Evolutionary conservation across 768 basidiomycete species (phyloP), one percentile per base, ranked within the genome.

Genomic region (Amanita brunnescens): DNA sequence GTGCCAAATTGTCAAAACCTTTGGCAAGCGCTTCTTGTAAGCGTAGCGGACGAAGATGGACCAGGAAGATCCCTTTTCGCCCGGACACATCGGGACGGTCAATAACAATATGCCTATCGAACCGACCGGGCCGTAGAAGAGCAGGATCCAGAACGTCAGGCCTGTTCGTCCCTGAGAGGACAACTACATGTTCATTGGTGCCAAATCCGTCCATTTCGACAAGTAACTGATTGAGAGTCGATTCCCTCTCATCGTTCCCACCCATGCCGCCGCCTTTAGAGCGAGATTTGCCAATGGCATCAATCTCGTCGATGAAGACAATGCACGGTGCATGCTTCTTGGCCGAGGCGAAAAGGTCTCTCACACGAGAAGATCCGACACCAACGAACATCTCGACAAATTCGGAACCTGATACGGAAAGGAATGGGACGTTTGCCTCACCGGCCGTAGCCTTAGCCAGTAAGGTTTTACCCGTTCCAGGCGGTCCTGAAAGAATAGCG

Each of bases 351-450:
- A 99, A 99, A 38, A 99, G 82, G 69, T 99, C 96, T 43, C 96
- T 85, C 9, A 99, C 96, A 56, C 96, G 83, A 3, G 92, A 94
- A 2, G 96, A 93, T 52, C 96, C 96, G 47, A 98, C 96, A 68
- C 96, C 96, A 59, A 99, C 96, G 64, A 98, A 99, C 94, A 98
- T 97, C 71, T 99, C 96, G 54, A 99, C 93, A 64, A 99, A 98
- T 64, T 99, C 96, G 38, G 95, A 98, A 46, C 96, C 96, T 42
- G 95, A 97, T 37, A 98, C 96, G 20, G 92, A 95, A 53, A 97
- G 79, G 85, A 99, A 99, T 37, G 96, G 95, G 4, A 98, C 95
- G 39, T 83, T 87, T 4, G 96, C 95, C 69, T 99, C 96, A 46
- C 96, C 96, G 2, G 96, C 96, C 3, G 96, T 98, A 2, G 96